Conservation (phyloP, 768 basidiomycete genomes). For the Suillus decipiens region DNA sequence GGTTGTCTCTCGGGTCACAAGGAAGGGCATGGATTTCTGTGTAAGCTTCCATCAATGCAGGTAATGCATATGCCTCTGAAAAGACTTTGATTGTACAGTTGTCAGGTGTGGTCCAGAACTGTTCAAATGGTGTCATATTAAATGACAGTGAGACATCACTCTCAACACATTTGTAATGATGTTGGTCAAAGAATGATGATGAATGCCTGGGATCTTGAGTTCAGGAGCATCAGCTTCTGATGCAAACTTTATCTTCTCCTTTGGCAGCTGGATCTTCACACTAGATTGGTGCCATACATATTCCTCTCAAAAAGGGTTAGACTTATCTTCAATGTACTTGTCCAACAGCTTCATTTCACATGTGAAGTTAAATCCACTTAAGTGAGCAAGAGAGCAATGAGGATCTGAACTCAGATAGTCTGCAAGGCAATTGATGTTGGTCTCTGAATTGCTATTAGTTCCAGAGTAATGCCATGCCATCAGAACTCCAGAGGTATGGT, state of each 20-base stretch:
- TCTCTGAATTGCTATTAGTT: slow-evolving; percentile 21
- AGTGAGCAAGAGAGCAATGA: not conserved
- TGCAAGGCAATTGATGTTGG: not conserved
- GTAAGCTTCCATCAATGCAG: slow-evolving; percentile 4
- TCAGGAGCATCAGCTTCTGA: slow-evolving; percentile 9
- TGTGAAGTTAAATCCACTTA: slow-evolving; percentile 23
- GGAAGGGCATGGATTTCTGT: slow-evolving; percentile 9
- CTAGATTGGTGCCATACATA: slow-evolving; percentile 24
- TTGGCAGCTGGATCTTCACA: slow-evolving; percentile 13
- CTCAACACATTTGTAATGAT: slow-evolving; percentile 6
- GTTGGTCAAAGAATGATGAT: slow-evolving; percentile 1
- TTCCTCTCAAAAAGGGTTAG: slow-evolving; percentile 15
- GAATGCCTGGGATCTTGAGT: not conserved
- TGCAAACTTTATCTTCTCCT: slow-evolving; percentile 11
- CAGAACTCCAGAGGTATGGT: slow-evolving; percentile 10
- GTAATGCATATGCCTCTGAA: slow-evolving; percentile 9
- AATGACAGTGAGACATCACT: not conserved
- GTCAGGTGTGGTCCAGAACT: slow-evolving; percentile 5
- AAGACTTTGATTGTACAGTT: not conserved
- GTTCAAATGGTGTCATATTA: slow-evolving; percentile 10
- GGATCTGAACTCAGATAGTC: not conserved
- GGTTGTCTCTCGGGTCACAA: slow-evolving; percentile 8
- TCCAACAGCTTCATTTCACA: slow-evolving; percentile 18
- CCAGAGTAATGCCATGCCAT: slow-evolving; percentile 8
- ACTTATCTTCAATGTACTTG: slow-evolving; percentile 13